Conservation (phyloP, 306 rosid genomes). For the Hippophae gyantsensis region DNA sequence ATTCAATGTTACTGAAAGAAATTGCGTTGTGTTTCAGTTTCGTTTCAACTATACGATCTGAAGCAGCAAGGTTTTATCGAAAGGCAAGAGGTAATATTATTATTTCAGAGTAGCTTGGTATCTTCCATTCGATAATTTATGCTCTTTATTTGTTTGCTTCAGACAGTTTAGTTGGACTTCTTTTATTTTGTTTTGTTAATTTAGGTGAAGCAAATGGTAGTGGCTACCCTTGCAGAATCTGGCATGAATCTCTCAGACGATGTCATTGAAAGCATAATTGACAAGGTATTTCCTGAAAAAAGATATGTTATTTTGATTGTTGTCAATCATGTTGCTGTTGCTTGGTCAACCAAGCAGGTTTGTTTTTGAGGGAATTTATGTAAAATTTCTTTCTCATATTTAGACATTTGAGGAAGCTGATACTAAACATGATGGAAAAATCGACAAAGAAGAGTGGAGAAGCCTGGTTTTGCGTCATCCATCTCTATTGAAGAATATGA, state of each 20-base stretch:
- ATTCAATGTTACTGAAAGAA: background rate
- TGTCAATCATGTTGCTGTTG: background rate
- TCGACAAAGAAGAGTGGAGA: conserved; percentile 99
- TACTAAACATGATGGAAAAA: conserved; percentile 92
- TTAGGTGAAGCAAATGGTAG: conserved; percentile 99
- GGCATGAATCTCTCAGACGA: conserved; percentile 98
- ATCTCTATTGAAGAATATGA: conserved; percentile 92
- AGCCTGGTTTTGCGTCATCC: conserved; percentile 89
- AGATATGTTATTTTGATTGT: background rate
- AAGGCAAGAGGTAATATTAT: conserved; percentile 82
- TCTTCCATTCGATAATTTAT: background rate
- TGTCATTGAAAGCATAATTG: conserved; percentile 94
- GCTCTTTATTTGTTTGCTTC: conserved; percentile 2
- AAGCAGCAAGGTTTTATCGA: conserved; percentile 97
- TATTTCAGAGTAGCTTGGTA: background rate
- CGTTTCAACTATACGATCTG: conserved; percentile 94
- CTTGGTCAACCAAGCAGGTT: background rate
- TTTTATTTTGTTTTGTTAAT: conserved; percentile 12
- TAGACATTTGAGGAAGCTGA: conserved; percentile 99
- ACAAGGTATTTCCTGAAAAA: conserved; percentile 53
- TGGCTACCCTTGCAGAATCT: conserved; percentile 96
- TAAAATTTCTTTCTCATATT: conserved; percentile 3
- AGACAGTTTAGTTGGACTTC: background rate
- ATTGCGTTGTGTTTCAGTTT: conserved; percentile 52
- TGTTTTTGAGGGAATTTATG: background rate